Percentiles rank a stretch among this genome's conserved stretches.
phyloP scores from a whole-genome alignment of 2,329 filamentous ascomycete genomes.

The Paecilomyces fulvus region DNA sequence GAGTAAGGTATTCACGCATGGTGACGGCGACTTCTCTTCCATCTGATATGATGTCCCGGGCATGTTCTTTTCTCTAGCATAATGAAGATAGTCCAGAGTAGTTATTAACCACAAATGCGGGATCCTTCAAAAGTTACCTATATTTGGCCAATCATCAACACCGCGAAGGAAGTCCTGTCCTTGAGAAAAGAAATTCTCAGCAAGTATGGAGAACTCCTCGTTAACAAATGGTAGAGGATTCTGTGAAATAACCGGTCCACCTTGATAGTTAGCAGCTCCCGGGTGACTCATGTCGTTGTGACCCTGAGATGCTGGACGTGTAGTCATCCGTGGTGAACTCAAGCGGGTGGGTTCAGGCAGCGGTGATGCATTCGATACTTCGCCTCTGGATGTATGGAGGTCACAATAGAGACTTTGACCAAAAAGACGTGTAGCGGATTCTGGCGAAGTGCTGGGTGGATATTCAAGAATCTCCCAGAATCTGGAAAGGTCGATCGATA shows the following conservation, averaged over 20 bases:
- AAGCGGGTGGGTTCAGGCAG: slow-evolving; percentile 37
- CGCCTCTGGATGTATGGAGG: slow-evolving; percentile 17
- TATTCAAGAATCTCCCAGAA: slow-evolving; percentile 45
- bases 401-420: slow-evolving; percentile 31
- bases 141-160: slow-evolving; percentile 28
- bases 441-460: slow-evolving; percentile 32
- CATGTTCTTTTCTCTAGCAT: neutral
- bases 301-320: slow-evolving; percentile 12
- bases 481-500: slow-evolving; percentile 38
- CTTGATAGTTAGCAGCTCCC: slow-evolving; percentile 9
- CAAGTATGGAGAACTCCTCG: slow-evolving; percentile 39
- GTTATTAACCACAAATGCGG: neutral
- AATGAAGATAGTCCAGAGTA: neutral
- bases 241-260: slow-evolving; percentile 10
- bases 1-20: neutral
- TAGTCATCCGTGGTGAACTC: slow-evolving; percentile 10
- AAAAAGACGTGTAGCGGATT: slow-evolving; percentile 32
- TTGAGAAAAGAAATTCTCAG: slow-evolving; percentile 41
- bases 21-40: neutral
- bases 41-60: neutral
- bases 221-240: slow-evolving; percentile 20
- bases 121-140: slow-evolving; percentile 20
- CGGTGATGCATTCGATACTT: slow-evolving; percentile 37
- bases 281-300: slow-evolving; percentile 4
- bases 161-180: slow-evolving; percentile 34